Conservation (phyloP, 306 rosid genomes). For the Vigna mungo region DNA sequence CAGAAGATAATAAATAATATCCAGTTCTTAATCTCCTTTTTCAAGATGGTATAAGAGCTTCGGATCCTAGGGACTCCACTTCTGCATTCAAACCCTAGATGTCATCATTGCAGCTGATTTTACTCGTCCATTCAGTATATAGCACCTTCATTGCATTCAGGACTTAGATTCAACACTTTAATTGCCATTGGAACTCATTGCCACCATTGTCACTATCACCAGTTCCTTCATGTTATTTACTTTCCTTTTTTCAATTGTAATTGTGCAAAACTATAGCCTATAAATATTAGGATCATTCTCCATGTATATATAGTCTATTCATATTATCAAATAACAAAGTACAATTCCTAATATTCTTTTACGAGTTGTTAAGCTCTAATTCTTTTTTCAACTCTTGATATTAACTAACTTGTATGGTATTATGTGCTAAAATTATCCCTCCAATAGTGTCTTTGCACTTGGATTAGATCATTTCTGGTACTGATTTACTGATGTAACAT, state of each 20-base stretch:
- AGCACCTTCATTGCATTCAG: background rate
- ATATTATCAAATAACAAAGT: background rate
- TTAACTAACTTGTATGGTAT: constrained; percentile 17
- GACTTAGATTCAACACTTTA: background rate
- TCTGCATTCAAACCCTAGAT: background rate
- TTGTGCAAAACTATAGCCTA: background rate
- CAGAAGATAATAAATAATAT: background rate
- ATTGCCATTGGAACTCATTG: background rate
- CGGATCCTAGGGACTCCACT: background rate
- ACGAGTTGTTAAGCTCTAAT: background rate
- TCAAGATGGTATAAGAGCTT: background rate
- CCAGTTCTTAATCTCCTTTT: background rate
- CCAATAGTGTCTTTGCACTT: background rate
- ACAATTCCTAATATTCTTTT: background rate
- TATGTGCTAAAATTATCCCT: constrained; percentile 19
- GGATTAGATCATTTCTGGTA: constrained; percentile 32
- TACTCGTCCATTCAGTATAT: background rate
- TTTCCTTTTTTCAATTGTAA: background rate
- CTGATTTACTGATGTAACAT: constrained; percentile 57
- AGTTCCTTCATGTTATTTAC: background rate
- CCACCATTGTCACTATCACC: background rate
- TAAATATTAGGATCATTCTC: background rate
- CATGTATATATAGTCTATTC: background rate
- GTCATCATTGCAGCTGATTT: background rate
- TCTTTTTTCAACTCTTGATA: constrained; percentile 21